Evolutionary conservation across 202 grass and related monocot genomes (phyloP), one percentile per base, ranked within the genome.

Genomic region (Elaeis oleifera): DNA sequence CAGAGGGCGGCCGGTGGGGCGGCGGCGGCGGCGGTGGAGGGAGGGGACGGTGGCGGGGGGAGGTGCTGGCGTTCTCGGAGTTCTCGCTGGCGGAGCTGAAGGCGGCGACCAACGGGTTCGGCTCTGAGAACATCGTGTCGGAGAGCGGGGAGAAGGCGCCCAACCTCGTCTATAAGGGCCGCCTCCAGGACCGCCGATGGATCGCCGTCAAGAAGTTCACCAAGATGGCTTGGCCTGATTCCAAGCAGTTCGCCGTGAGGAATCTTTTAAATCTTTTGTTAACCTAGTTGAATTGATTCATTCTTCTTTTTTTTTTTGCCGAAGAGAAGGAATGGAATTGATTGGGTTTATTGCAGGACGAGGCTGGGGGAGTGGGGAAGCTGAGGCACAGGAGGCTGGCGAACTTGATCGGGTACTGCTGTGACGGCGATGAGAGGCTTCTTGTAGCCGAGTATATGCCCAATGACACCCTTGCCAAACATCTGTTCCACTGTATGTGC

Each of bases 161-260:
- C 16, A 96, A 96, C 80, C 71, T 81, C 48, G 92, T 96, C 16
- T 96, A 96, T 78, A 81, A 61, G 78, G 91, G 91, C 15, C 81
- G 75, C 52, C 74, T 96, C 20, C 64, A 81, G 75, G 58, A 23
- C 63, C 70, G 64, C 56, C 74, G 76, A 67, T 83, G 77, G 78
- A 90, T 96, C 71, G 91, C 91, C 70, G 87, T 96, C 53, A 96
- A 96, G 84, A 91, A 96, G 74, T 96, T 96, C 70, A 39, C 81
- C 68, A 96, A 85, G 84, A 58, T 71, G 49, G 81, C 91, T 2
- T 96, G 91, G 91, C 91, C 91, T 53, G 91, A 96, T 53, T 67
- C 91, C 57, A 96, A 96, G 81, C 91, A 96, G 80, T 96, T 96
- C 74, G 87, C 81, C 71, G 91, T 96, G 71, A 58, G 83, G 31